Conservation (phyloP, 2,329 filamentous ascomycete genomes). For the Fusarium citri region DNA sequence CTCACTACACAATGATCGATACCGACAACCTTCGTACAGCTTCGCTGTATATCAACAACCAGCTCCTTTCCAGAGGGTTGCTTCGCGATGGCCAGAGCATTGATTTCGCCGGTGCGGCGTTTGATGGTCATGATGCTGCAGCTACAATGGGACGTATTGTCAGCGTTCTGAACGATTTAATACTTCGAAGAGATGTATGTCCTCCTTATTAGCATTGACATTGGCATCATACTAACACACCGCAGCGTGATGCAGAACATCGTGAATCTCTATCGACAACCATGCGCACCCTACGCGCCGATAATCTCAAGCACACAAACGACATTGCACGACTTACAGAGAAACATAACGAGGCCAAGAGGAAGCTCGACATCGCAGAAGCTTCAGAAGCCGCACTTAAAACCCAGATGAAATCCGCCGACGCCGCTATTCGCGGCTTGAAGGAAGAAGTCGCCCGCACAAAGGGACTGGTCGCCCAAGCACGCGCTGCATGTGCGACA, state of each 20-base stretch:
- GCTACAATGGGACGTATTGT: conserved; percentile 88
- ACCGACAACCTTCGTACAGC: conserved; percentile 73
- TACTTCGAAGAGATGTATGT: conserved; percentile 85
- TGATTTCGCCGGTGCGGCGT: conserved; percentile 81
- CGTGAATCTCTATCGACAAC: conserved; percentile 84
- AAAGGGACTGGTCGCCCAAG: conserved; percentile 83
- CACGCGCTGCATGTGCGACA: conserved; percentile 86
- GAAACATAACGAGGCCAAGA: conserved; percentile 65
- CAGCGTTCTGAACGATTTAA: conserved; percentile 92
- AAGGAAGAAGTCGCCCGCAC: conserved; percentile 86
- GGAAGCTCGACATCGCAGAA: conserved; percentile 69
- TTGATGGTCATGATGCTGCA: conserved; percentile 62
- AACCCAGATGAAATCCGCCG: conserved; percentile 77
- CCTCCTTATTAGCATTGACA: background rate
- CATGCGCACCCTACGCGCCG: conserved; percentile 79
- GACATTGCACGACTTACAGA: conserved; percentile 72
- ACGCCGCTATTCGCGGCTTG: conserved; percentile 78
- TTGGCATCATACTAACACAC: conserved; percentile 25
- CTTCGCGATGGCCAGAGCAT: conserved; percentile 77
- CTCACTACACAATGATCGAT: conserved; percentile 63
- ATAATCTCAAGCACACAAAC: conserved; percentile 77
- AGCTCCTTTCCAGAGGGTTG: conserved; percentile 73
- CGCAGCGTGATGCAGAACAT: conserved; percentile 87
- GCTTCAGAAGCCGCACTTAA: conserved; percentile 78
- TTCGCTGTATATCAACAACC: conserved; percentile 79